phyloP scores from a whole-genome alignment of 2,329 filamentous ascomycete species.

The Fusarium mangiferae region DNA sequence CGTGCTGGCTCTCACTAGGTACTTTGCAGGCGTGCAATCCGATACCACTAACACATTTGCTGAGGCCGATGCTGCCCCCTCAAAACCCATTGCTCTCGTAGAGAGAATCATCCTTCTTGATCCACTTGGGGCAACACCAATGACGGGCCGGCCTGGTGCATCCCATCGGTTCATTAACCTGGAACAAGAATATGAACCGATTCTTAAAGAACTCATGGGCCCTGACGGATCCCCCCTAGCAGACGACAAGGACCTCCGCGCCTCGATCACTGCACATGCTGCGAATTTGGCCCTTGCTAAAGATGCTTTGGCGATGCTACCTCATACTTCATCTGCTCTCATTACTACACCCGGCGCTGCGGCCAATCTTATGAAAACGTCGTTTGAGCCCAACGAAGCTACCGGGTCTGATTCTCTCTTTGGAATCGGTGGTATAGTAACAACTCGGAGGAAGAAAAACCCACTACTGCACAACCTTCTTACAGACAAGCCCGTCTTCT shows the following conservation, averaged over 20 bases:
- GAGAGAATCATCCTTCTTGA: constrained; percentile 93
- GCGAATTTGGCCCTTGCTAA: constrained; percentile 80
- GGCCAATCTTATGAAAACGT: constrained; percentile 57
- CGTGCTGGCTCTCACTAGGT: constrained; percentile 79
- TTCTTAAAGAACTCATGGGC: constrained; percentile 69
- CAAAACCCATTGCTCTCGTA: constrained; percentile 68
- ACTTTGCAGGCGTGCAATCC: constrained; percentile 75
- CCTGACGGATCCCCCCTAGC: constrained; percentile 43
- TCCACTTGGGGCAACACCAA: constrained; percentile 84
- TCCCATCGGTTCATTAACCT: constrained; percentile 81
- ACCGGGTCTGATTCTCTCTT: constrained; percentile 62
- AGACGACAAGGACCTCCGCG: constrained; percentile 46
- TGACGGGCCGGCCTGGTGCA: constrained; percentile 55
- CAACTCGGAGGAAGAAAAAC: constrained; percentile 71
- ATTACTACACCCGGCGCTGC: constrained; percentile 89
- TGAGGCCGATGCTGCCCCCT: constrained; percentile 48
- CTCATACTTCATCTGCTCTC: constrained; percentile 84
- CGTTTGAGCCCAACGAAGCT: constrained; percentile 50
- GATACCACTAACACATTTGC: background rate
- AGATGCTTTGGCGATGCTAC: constrained; percentile 77
- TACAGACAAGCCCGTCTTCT: constrained; percentile 92
- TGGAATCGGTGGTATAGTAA: constrained; percentile 61
- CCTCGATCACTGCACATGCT: constrained; percentile 60
- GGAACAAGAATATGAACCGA: constrained; percentile 83
- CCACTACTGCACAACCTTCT: constrained; percentile 94